These are phyloP conservation scores for Cyanidioschyzon merolae DNA, from an alignment of 23 red algal species.

Conservation along the genomic window DNA sequence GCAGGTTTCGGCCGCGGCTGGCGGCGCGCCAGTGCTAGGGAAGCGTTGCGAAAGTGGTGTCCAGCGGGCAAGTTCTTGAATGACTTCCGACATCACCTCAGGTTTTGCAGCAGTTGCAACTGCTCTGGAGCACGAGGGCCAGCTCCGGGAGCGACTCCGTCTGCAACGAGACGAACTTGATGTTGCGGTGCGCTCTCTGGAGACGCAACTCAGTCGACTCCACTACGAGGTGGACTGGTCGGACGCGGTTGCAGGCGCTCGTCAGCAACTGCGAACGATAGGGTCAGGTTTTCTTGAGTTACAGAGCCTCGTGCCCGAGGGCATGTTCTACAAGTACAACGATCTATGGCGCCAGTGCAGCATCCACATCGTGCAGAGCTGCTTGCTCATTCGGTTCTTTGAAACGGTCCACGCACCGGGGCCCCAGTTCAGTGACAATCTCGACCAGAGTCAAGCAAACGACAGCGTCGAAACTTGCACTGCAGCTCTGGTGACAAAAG, in stretches of 20 bases:
- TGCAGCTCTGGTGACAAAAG: background rate
- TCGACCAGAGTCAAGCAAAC: background rate
- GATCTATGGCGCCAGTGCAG: constrained; percentile 21
- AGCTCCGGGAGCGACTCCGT: background rate
- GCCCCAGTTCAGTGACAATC: background rate
- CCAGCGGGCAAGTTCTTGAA: no score
- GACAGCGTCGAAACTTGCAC: background rate
- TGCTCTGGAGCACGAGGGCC: constrained; percentile 11
- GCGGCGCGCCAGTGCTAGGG: no score
- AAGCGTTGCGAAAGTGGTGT: no score
- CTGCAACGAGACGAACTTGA: constrained; percentile 15
- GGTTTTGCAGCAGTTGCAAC: background rate
- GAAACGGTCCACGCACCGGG: background rate
- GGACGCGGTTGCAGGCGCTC: background rate
- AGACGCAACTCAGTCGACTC: background rate
- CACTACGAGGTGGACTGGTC: background rate
- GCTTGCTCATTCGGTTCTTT: constrained; percentile 10
- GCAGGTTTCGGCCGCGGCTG: no score
- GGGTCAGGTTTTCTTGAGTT: background rate
- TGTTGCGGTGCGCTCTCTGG: constrained; percentile 17
- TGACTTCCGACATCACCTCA: background rate
- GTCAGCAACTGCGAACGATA: background rate
- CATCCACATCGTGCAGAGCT: background rate
- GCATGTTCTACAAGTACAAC: constrained; percentile 29
- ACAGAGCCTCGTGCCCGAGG: background rate